phyloP scores from a whole-genome alignment of 2,329 filamentous ascomycete genomes.

The Penicillium sp. region DNA sequence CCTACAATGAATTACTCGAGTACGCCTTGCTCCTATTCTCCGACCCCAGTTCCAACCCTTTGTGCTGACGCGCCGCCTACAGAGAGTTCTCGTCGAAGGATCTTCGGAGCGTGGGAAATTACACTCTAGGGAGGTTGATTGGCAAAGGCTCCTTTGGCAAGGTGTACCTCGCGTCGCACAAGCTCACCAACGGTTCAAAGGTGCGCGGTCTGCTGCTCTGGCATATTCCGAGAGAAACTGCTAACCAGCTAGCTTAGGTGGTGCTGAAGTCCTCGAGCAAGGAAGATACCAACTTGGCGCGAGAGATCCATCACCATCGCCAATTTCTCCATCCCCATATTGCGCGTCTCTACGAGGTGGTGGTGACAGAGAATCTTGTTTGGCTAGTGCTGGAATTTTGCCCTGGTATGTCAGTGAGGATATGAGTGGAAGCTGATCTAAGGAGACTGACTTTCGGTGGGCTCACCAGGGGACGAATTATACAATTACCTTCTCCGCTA shows the following conservation, averaged over 20 bases:
- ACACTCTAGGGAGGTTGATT: slow-evolving; percentile 82
- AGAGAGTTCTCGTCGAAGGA: slow-evolving; percentile 94
- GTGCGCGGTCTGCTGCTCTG: slow-evolving; percentile 46
- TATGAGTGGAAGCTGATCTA: not conserved
- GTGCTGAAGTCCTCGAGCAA: slow-evolving; percentile 98
- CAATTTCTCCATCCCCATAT: slow-evolving; percentile 98
- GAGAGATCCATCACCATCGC: slow-evolving; percentile 96
- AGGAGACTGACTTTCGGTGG: not conserved
- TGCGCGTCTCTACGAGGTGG: slow-evolving; percentile 91
- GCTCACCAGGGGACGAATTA: slow-evolving; percentile 71
- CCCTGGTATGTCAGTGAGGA: slow-evolving; percentile 55
- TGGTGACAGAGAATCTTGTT: slow-evolving; percentile 88
- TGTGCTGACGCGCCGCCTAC: slow-evolving; percentile 19
- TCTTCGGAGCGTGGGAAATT: slow-evolving; percentile 88
- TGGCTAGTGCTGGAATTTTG: slow-evolving; percentile 98
- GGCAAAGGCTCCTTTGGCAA: slow-evolving; percentile 98
- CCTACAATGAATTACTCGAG: slow-evolving; percentile 94
- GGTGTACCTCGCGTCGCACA: slow-evolving; percentile 92
- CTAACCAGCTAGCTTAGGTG: slow-evolving; percentile 53
- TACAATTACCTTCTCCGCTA: slow-evolving; percentile 92
- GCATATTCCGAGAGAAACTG: not conserved
- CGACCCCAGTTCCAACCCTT: not conserved
- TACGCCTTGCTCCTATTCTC: slow-evolving; percentile 46
- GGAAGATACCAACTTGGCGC: slow-evolving; percentile 87
- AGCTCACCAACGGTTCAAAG: slow-evolving; percentile 97